Percentiles rank a stretch among this genome's conserved stretches.
Evolutionary conservation across 2,329 filamentous ascomycete genomes (phyloP).

Genomic region (Apiospora phragmitis): DNA sequence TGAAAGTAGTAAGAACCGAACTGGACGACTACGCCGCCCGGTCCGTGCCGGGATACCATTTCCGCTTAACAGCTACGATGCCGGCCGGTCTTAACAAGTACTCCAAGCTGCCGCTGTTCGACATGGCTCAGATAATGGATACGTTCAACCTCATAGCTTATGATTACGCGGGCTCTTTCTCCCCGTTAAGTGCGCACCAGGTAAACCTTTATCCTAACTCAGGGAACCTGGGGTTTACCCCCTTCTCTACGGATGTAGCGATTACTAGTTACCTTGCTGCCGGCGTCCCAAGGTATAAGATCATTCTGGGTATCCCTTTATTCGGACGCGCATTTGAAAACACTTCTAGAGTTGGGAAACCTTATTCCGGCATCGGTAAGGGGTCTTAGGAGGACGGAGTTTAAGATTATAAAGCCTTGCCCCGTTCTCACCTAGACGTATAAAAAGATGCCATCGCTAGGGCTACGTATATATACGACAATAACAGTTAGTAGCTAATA

Average conservation of each 20-base stretch:
- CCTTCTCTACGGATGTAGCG: constrained; percentile 68
- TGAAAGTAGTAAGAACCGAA: constrained; percentile 42
- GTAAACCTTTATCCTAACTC: constrained; percentile 67
- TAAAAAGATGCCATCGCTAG: constrained; percentile 56
- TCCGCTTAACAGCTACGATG: constrained; percentile 51
- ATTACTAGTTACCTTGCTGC: constrained; percentile 64
- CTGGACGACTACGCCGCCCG: constrained; percentile 29
- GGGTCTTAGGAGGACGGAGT: constrained; percentile 74
- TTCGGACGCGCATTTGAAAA: constrained; percentile 71
- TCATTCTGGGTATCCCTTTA: constrained; percentile 77
- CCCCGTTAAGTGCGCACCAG: constrained; percentile 58
- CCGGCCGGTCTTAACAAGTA: constrained; percentile 51
- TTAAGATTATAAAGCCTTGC: constrained; percentile 81
- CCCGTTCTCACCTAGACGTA: constrained; percentile 48
- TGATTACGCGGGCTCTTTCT: background rate
- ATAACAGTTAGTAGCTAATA: constrained; percentile 57
- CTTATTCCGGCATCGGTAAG: constrained; percentile 64
- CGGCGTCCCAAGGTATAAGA: constrained; percentile 64
- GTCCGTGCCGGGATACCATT: constrained; percentile 40
- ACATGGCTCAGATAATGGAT: constrained; percentile 6
- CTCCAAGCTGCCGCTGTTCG: constrained; percentile 9
- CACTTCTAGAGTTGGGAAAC: constrained; percentile 63
- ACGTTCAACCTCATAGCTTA: constrained; percentile 8
- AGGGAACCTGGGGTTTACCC: constrained; percentile 58
- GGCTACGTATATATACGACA: constrained; percentile 73